A percentile compares a stretch with the other conserved stretches of the same genome.
These are phyloP conservation scores for Vararia minispora DNA, from an alignment of 768 basidiomycete species.

Conservation along the genomic window DNA sequence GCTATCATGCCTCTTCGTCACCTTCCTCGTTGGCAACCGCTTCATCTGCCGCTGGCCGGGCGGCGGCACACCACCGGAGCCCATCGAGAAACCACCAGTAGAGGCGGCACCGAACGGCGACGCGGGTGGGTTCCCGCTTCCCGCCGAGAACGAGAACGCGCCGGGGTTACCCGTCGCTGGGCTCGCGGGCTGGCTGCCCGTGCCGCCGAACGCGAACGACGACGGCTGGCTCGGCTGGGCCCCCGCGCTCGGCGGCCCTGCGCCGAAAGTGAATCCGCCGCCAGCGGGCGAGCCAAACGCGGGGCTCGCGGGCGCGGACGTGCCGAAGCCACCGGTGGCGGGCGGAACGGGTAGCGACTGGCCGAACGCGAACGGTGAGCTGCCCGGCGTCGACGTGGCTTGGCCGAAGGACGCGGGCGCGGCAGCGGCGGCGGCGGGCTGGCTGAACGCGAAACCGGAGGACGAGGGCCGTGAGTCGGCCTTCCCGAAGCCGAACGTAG, in stretches of 20 bases:
- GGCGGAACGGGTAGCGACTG: conserved; percentile 14
- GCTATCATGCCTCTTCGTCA: conserved; percentile 19
- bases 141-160: conserved; percentile 17
- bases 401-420: conserved; percentile 17
- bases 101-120: conserved; percentile 20
- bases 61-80: conserved; percentile 11
- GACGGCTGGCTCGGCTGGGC: conserved; percentile 20
- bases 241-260: conserved; percentile 20
- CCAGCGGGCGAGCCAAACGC: conserved; percentile 7
- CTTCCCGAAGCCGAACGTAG: conserved; percentile 24
- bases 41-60: conserved; percentile 17
- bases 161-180: conserved; percentile 18
- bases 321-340: conserved; percentile 15
- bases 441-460: conserved; percentile 33
- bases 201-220: conserved; percentile 20
- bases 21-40: conserved; percentile 23
- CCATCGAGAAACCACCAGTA: conserved; percentile 5
- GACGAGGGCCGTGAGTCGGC: conserved; percentile 7
- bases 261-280: conserved; percentile 16
- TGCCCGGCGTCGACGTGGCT: conserved; percentile 14
- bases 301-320: conserved; percentile 14
- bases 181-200: conserved; percentile 20
- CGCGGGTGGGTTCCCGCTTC: conserved; percentile 13
- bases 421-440: conserved; percentile 21
- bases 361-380: conserved; percentile 20